Evolutionary conservation across 2,329 filamentous ascomycete genomes (phyloP).

Genomic region (Rhexocercosporidium sp.): DNA sequence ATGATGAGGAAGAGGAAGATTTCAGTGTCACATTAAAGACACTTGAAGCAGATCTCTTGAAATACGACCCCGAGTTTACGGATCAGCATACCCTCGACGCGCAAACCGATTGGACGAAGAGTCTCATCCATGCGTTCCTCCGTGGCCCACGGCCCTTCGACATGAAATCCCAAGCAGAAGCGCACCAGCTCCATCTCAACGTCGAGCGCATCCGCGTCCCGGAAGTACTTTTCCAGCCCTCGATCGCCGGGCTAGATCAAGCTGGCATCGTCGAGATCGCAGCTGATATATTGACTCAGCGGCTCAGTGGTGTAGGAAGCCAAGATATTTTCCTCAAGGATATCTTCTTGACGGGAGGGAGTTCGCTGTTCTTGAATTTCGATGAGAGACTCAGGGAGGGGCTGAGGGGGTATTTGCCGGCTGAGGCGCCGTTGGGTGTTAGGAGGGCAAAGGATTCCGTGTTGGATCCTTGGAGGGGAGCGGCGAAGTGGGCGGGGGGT

Average conservation of each 20-base stretch:
- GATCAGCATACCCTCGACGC: constrained; percentile 92
- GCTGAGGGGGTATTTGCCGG: constrained; percentile 73
- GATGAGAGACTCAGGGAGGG: constrained; percentile 80
- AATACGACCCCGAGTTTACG: constrained; percentile 86
- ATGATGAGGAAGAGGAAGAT: constrained; percentile 93
- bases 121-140: constrained; percentile 85
- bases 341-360: constrained; percentile 94
- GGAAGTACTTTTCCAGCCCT: constrained; percentile 90
- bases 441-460: constrained; percentile 77
- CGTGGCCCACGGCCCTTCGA: constrained; percentile 89
- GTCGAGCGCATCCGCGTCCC: constrained; percentile 94
- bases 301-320: constrained; percentile 63
- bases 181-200: constrained; percentile 91
- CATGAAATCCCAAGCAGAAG: constrained; percentile 76
- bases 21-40: constrained; percentile 73
- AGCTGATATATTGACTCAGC: constrained; percentile 85
- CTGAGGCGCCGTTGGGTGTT: constrained; percentile 69
- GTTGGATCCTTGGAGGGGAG: constrained; percentile 92
- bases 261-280: constrained; percentile 92
- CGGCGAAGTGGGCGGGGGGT: constrained; percentile 78
- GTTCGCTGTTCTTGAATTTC: constrained; percentile 84
- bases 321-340: constrained; percentile 78
- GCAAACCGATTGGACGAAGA: constrained; percentile 94
- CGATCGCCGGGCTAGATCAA: constrained; percentile 91
- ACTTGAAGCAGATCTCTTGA: constrained; percentile 83